A percentile compares a stretch with the other conserved stretches of the same genome.
These are phyloP conservation scores for Solanum raphanifolium DNA, from an alignment of 257 asterid genomes.

Conservation along the genomic window DNA sequence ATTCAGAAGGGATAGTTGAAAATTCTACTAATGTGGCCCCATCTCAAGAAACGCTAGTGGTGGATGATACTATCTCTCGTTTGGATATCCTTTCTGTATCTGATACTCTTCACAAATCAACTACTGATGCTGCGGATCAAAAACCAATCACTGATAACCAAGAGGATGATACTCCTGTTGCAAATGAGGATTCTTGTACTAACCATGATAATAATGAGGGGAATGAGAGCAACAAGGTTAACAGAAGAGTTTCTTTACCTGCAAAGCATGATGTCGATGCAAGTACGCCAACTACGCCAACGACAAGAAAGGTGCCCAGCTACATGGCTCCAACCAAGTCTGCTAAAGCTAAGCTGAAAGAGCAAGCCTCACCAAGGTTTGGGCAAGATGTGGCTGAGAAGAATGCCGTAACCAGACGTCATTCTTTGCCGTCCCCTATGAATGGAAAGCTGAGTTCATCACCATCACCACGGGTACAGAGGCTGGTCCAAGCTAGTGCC, in stretches of 20 bases:
- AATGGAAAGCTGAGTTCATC: slow-evolving; percentile 35
- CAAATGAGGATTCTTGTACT: slow-evolving; percentile 4
- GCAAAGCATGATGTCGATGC: slow-evolving; percentile 19
- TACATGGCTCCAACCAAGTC: slow-evolving; percentile 57
- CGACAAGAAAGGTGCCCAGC: slow-evolving; percentile 32
- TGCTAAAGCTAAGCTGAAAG: slow-evolving; percentile 43
- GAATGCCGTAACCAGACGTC: slow-evolving; percentile 32
- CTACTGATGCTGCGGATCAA: not conserved
- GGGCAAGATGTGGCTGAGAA: slow-evolving; percentile 30
- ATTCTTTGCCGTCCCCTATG: slow-evolving; percentile 39
- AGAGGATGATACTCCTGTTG: not conserved
- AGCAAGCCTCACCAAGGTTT: slow-evolving; percentile 36
- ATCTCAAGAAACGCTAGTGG: not conserved
- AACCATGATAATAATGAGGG: slow-evolving; percentile 24
- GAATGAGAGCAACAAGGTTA: slow-evolving; percentile 10
- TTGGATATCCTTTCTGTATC: not conserved
- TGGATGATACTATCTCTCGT: slow-evolving; percentile 4
- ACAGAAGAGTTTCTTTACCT: slow-evolving; percentile 34
- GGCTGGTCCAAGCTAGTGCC: slow-evolving; percentile 37
- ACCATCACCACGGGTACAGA: slow-evolving; percentile 43
- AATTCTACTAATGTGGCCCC: not conserved
- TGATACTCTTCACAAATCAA: not conserved
- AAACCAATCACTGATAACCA: slow-evolving; percentile 1
- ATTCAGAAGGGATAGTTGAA: not conserved
- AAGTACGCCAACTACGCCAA: slow-evolving; percentile 9